Conservation (phyloP, 1,139 yeast genomes). For the Yamadazyma jaroonii region DNA sequence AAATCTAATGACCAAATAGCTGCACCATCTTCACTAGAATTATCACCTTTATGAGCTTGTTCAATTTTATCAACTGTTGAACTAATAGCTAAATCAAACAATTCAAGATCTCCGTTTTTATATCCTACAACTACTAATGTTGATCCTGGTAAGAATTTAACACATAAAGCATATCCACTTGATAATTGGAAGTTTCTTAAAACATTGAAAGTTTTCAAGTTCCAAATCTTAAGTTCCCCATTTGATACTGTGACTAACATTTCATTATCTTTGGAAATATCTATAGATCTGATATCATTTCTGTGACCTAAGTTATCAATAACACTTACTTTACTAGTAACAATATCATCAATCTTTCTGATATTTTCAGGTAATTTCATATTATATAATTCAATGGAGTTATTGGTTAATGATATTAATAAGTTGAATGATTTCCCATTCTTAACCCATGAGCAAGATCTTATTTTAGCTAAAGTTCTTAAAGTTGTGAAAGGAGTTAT, state of each 20-base stretch:
- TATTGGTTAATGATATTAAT: slow-evolving; percentile 64
- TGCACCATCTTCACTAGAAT: slow-evolving; percentile 43
- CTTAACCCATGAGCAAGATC: slow-evolving; percentile 55
- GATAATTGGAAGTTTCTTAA: slow-evolving; percentile 71
- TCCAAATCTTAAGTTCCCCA: slow-evolving; percentile 89
- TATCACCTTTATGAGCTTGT: slow-evolving; percentile 53
- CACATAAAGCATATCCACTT: slow-evolving; percentile 82
- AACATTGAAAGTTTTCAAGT: slow-evolving; percentile 67
- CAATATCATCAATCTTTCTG: slow-evolving; percentile 44
- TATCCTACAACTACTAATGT: slow-evolving; percentile 86
- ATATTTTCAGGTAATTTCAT: slow-evolving; percentile 48
- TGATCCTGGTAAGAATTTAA: slow-evolving; percentile 89
- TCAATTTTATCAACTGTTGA: slow-evolving; percentile 68
- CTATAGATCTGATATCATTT: slow-evolving; percentile 81
- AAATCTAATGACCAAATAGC: slow-evolving; percentile 92
- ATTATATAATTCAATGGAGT: slow-evolving; percentile 68
- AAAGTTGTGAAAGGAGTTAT: slow-evolving; percentile 64
- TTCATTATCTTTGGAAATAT: slow-evolving; percentile 81
- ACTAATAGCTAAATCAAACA: slow-evolving; percentile 85
- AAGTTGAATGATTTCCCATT: slow-evolving; percentile 46
- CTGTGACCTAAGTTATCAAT: slow-evolving; percentile 85
- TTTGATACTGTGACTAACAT: slow-evolving; percentile 87
- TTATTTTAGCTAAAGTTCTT: slow-evolving; percentile 56
- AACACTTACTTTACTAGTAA: slow-evolving; percentile 41
- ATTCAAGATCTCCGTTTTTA: slow-evolving; percentile 78